Evolutionary conservation across 2,329 filamentous ascomycete species (phyloP).

Genomic region (Colletotrichum chrysophilum): DNA sequence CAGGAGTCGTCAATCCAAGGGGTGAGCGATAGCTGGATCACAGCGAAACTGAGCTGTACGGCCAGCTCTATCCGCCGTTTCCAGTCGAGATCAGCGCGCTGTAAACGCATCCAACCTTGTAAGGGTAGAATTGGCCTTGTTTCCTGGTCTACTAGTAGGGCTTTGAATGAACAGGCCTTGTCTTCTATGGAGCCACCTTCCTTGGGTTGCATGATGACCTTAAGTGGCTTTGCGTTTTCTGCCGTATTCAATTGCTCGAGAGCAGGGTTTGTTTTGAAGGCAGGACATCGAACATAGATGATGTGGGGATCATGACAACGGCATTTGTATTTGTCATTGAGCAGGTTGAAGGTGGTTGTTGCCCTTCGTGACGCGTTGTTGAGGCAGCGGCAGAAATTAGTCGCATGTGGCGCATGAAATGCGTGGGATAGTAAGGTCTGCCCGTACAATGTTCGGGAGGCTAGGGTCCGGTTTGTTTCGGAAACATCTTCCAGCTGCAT

Average conservation of each 20-base stretch:
- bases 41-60: neutral
- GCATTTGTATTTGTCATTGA: neutral
- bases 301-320: neutral
- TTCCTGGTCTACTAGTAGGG: neutral
- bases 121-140: neutral
- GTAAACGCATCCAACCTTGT: neutral
- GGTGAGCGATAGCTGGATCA: neutral
- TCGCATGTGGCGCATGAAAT: neutral
- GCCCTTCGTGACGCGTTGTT: neutral
- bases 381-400: neutral
- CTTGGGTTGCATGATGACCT: neutral
- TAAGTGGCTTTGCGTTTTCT: neutral
- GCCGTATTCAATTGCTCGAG: rapidly evolving
- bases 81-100: neutral
- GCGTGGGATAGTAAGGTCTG: neutral
- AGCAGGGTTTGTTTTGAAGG: neutral
- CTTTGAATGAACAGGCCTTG: neutral
- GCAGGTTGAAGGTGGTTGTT: neutral
- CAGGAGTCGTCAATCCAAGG: neutral
- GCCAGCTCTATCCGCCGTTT: neutral
- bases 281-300: neutral
- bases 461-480: neutral
- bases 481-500: neutral
- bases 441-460: neutral
- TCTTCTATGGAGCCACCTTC: neutral